A percentile compares a stretch with the other conserved stretches of the same genome.
Evolutionary conservation across 1,284 basidiomycete genomes (phyloP).

Genomic region (Xanthoconium separans): DNA sequence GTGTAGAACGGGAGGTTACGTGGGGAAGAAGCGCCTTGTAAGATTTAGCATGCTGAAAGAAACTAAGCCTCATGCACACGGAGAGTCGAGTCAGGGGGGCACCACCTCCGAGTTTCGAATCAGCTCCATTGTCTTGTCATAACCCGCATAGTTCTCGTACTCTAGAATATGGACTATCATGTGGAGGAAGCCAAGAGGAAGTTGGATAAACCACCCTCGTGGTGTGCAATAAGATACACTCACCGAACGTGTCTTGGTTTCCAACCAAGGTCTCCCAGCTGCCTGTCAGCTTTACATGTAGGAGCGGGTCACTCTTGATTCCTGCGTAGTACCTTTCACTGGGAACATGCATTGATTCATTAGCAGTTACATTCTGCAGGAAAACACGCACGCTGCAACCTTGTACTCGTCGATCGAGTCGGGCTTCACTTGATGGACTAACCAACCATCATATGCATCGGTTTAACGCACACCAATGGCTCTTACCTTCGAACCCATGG

Average conservation of each 20-base stretch:
- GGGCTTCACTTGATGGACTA: slow-evolving; percentile 84
- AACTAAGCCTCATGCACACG: slow-evolving; percentile 2
- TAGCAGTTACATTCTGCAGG: slow-evolving; percentile 2
- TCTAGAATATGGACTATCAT: slow-evolving; percentile 73
- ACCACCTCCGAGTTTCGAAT: slow-evolving; percentile 62
- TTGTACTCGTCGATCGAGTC: slow-evolving; percentile 80
- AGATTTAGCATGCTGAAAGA: slow-evolving; percentile 54
- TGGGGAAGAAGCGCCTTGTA: slow-evolving; percentile 73
- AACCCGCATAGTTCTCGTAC: slow-evolving; percentile 87
- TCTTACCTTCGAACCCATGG: slow-evolving; percentile 86
- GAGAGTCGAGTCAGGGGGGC: not conserved
- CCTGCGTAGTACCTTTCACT: slow-evolving; percentile 82
- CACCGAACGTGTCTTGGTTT: slow-evolving; percentile 78
- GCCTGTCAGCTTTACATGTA: slow-evolving; percentile 85
- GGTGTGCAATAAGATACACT: not conserved
- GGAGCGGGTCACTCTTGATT: slow-evolving; percentile 66
- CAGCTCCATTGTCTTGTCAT: slow-evolving; percentile 66
- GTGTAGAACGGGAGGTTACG: slow-evolving; percentile 67
- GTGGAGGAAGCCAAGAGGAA: not conserved
- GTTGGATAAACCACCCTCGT: not conserved
- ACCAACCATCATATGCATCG: slow-evolving; percentile 3
- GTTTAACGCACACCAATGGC: not conserved
- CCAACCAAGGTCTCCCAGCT: slow-evolving; percentile 90
- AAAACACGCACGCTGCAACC: slow-evolving; percentile 70
- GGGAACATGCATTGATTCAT: slow-evolving; percentile 13